phyloP scores from a whole-genome alignment of 495 filamentous ascomycete genomes.

The Glarea lozoyensis region DNA sequence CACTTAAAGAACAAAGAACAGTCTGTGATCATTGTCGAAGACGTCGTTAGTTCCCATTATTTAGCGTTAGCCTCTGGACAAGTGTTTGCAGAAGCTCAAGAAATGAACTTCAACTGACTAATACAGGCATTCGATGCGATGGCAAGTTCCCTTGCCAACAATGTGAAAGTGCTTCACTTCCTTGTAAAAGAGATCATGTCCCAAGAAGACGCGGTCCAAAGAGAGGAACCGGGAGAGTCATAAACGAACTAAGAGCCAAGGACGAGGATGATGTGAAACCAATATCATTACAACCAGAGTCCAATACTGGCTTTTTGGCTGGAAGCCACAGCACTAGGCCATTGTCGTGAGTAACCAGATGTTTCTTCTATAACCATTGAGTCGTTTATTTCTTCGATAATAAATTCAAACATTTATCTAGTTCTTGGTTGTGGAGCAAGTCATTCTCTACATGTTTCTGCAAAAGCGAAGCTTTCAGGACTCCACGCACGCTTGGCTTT shows the following conservation, averaged over 20 bases:
- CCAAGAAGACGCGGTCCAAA: constrained; percentile 28
- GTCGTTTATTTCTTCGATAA: too few relatives aligned
- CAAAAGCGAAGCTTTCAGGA: too few relatives aligned
- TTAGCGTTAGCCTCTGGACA: too few relatives aligned
- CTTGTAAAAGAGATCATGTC: constrained; percentile 29
- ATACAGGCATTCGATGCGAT: constrained; percentile 26
- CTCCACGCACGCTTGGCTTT: too few relatives aligned
- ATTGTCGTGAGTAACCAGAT: constrained; percentile 18
- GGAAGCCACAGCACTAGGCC: constrained; percentile 11
- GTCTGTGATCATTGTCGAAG: constrained; percentile 28
- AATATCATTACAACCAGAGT: constrained; percentile 5
- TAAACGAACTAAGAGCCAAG: constrained; percentile 25
- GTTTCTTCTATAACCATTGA: too few relatives aligned
- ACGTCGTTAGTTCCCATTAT: constrained; percentile 25
- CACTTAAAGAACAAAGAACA: constrained; percentile 12
- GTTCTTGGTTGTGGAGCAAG: too few relatives aligned
- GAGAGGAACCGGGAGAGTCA: constrained; percentile 25
- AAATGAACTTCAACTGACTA: constrained; percentile 8
- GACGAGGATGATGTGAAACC: constrained; percentile 5
- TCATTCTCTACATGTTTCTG: too few relatives aligned
- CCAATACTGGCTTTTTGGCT: constrained; percentile 4
- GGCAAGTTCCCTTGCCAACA: constrained; percentile 26
- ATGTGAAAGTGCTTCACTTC: constrained; percentile 21
- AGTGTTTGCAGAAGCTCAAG: constrained; percentile 14
- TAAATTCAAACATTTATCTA: too few relatives aligned